These are phyloP conservation scores for Talaromyces sp. DNA, from an alignment of 2,329 filamentous ascomycete genomes.

Conservation along the genomic window DNA sequence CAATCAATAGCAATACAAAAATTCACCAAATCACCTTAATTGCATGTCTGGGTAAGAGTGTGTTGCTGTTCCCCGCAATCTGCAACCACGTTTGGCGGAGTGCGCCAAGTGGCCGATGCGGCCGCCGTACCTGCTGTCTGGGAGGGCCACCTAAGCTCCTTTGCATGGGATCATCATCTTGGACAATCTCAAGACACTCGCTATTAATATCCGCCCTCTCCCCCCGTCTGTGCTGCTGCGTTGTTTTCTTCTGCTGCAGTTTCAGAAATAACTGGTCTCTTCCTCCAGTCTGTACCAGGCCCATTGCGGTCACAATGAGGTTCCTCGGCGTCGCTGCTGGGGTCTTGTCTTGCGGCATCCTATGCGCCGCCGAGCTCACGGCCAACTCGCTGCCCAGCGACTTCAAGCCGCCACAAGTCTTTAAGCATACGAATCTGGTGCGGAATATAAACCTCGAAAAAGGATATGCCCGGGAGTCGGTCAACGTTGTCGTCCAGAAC, in stretches of 20 bases:
- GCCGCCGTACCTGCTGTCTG: slow-evolving; percentile 25
- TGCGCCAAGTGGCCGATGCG: slow-evolving; percentile 28
- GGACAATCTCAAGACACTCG: background rate
- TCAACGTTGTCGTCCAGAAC: slow-evolving; percentile 95
- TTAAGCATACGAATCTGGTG: slow-evolving; percentile 89
- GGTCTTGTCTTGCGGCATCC: slow-evolving; percentile 26
- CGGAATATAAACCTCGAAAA: slow-evolving; percentile 90
- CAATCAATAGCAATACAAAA: background rate
- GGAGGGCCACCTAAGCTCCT: slow-evolving; percentile 33
- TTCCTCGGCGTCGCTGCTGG: slow-evolving; percentile 33
- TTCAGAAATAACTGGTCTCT: slow-evolving; percentile 16
- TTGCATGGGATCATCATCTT: slow-evolving; percentile 5
- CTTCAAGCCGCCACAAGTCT: slow-evolving; percentile 84
- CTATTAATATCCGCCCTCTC: background rate
- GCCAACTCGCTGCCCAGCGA: slow-evolving; percentile 33
- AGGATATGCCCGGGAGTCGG: slow-evolving; percentile 78
- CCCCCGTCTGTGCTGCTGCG: slow-evolving; percentile 7
- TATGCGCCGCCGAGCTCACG: slow-evolving; percentile 26
- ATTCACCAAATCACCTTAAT: background rate
- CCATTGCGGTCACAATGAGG: slow-evolving; percentile 34
- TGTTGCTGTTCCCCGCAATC: background rate
- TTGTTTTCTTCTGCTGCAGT: slow-evolving; percentile 11
- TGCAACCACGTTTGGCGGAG: slow-evolving; percentile 15
- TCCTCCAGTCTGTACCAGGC: slow-evolving; percentile 21
- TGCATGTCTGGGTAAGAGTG: background rate